phyloP scores from a whole-genome alignment of 2,329 filamentous ascomycete species.

The Pezizomycotina sp. region DNA sequence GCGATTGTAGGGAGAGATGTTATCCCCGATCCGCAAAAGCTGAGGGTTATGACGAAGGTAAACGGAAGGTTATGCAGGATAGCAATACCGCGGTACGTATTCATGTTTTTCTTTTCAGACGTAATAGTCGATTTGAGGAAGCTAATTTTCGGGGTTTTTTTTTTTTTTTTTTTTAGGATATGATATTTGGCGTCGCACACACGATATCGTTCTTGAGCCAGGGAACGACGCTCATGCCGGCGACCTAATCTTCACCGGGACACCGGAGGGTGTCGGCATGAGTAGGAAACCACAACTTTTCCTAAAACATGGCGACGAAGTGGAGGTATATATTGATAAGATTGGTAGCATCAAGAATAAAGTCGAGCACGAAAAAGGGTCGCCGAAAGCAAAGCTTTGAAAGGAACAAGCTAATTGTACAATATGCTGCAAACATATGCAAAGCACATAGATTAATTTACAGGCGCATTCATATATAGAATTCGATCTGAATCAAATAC shows the following conservation, averaged over 20 bases:
- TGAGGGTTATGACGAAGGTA: conserved; percentile 37
- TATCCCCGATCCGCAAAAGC: conserved; percentile 41
- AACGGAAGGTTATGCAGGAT: conserved; percentile 44
- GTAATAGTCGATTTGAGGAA: conserved; percentile 26
- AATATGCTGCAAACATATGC: no score
- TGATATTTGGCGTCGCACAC: conserved; percentile 46
- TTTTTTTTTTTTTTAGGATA: no score
- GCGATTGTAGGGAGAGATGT: conserved; percentile 46
- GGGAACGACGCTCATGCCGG: conserved; percentile 46
- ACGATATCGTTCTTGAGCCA: conserved; percentile 44
- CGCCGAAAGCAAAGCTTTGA: no score
- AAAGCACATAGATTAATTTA: no score
- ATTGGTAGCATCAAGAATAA: no score
- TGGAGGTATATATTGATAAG: conserved; percentile 50
- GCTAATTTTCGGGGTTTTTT: no score
- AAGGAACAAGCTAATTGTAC: no score
- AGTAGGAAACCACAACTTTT: conserved; percentile 49
- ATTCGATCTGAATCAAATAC: no score
- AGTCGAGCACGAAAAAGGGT: no score
- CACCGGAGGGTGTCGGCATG: conserved; percentile 55
- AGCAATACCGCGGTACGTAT: conserved; percentile 23
- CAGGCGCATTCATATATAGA: no score
- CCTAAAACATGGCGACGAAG: conserved; percentile 53
- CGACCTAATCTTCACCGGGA: conserved; percentile 53
- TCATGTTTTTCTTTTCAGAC: not conserved